Evolutionary conservation across 2,329 filamentous ascomycete genomes (phyloP).

Genomic region (Penicillium sp.): DNA sequence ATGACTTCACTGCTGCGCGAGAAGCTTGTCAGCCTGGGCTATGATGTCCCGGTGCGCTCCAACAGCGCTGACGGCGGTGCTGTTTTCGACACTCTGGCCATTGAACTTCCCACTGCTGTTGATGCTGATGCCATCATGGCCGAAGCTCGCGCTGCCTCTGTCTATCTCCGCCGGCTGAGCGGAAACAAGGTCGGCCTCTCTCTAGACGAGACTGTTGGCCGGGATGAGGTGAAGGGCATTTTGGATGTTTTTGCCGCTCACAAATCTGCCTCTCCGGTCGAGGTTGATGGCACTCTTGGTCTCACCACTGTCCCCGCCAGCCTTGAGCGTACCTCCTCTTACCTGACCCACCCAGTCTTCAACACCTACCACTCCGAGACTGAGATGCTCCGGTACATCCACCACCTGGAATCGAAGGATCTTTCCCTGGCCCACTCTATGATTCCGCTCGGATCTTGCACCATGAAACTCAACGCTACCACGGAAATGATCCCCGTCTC

Average conservation of each 20-base stretch:
- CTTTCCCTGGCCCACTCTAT: conserved; percentile 92
- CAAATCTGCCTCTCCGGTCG: conserved; percentile 31
- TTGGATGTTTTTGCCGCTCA: conserved; percentile 55
- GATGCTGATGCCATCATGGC: conserved; percentile 53
- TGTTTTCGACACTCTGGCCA: conserved; percentile 77
- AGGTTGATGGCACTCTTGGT: conserved; percentile 35
- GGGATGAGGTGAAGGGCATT: conserved; percentile 57
- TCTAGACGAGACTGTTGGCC: conserved; percentile 69
- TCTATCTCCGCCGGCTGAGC: conserved; percentile 64
- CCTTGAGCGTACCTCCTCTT: conserved; percentile 70
- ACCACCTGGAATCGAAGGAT: conserved; percentile 91
- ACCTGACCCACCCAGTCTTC: conserved; percentile 88
- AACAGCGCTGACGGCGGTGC: conserved; percentile 56
- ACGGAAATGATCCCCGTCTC: conserved; percentile 89
- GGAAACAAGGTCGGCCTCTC: conserved; percentile 67
- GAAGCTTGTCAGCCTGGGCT: conserved; percentile 62
- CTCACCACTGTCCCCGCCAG: conserved; percentile 47
- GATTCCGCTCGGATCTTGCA: conserved; percentile 95
- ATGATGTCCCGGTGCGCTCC: conserved; percentile 59
- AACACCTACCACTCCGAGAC: conserved; percentile 95
- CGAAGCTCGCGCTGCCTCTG: conserved; percentile 51
- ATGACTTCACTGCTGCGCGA: conserved; percentile 68
- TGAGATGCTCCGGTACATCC: conserved; percentile 87
- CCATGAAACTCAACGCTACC: conserved; percentile 96
- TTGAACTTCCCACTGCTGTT: conserved; percentile 55